Base-by-base conservation (phyloP, 2,329 filamentous ascomycete species). In the Malbranchea zuffiana region DNA sequence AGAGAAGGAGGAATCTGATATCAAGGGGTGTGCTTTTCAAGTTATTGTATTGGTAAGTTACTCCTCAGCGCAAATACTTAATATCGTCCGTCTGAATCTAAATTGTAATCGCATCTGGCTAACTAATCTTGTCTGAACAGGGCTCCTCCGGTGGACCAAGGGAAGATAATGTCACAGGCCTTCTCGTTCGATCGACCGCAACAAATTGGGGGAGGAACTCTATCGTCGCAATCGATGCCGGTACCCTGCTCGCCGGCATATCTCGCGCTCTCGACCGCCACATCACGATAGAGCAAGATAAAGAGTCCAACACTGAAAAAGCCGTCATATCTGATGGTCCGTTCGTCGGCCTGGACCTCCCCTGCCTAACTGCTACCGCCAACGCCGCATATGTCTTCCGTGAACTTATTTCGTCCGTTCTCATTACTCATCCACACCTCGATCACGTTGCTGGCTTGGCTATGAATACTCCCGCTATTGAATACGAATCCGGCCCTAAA, bases 381-480 rank as follows among this genome's bases (percentile, higher is more conserved):
- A 96, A 95, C 56, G 87, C 86, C 2, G 72, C 81, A 3, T 72
- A 92, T 55, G 69, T 98, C 32, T 78, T 87, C 27, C 73, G 80
- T 37, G 73, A 80, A 39, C 73, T 95, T 32, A 74, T 98, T 40
- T 84, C 88, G 30, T 82, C 85, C 0, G 90, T 88, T 53, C 74
- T 96, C 44, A 85, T 98, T 51, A 98, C 88, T 0, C 90, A 98
- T 58, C 84, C 90, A n/a, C 90, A 98, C 61, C 71, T 98, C 1
- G 90, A 98, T 53, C 90, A 98, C 59, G 78, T 96, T 15, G 78
- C 83, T 13, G 90, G 82, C 7, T 83, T 96, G 48, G 83, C 90
- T 20, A 80, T 96, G 56, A 96, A 96, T 58, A 95, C 88, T 0
- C 87, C 90, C 4, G 80, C 82, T 3, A 74, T 92, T 13, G 80